Evolutionary conservation across 129 eudicot genomes (phyloP).

Genomic region (Dittrichia graveolens): DNA sequence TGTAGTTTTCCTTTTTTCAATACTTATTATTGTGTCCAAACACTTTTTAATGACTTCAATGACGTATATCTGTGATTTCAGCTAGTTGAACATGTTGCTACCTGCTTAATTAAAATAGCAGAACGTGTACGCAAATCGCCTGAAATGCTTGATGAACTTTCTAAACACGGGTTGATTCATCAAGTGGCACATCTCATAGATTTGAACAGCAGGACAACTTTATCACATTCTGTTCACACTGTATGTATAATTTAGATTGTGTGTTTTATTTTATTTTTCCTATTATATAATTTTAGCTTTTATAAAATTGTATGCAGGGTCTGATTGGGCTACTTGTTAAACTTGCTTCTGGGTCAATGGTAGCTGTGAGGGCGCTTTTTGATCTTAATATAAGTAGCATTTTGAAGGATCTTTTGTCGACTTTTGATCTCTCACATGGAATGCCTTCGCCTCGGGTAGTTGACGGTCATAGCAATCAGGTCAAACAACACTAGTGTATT

Average conservation of each 20-base stretch:
- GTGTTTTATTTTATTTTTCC: neutral
- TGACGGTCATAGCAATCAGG: conserved; percentile 72
- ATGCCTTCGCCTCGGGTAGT: conserved; percentile 56
- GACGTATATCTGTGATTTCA: conserved; percentile 36
- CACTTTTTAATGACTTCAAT: conserved; percentile 8
- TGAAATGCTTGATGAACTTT: conserved; percentile 75
- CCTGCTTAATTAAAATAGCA: conserved; percentile 76
- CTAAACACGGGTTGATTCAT: conserved; percentile 76
- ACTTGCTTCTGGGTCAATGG: conserved; percentile 81
- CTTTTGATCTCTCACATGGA: conserved; percentile 60
- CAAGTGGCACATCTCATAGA: conserved; percentile 72
- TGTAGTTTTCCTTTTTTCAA: neutral
- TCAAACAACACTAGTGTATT: conserved; percentile 1
- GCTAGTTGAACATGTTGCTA: conserved; percentile 93
- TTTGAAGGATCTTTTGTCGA: conserved; percentile 64
- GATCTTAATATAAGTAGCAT: conserved; percentile 77
- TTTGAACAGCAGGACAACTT: conserved; percentile 63
- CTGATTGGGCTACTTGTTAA: conserved; percentile 77
- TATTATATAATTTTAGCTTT: conserved; percentile 1
- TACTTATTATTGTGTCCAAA: neutral
- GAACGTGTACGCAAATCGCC: conserved; percentile 54
- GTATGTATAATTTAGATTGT: conserved; percentile 44
- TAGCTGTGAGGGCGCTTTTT: conserved; percentile 66
- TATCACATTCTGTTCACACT: conserved; percentile 60
- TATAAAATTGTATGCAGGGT: conserved; percentile 50